Percentiles rank a stretch among this genome's conserved stretches.
phyloP scores from a whole-genome alignment of 2,329 filamentous ascomycete genomes.

The Xylaria sp. region DNA sequence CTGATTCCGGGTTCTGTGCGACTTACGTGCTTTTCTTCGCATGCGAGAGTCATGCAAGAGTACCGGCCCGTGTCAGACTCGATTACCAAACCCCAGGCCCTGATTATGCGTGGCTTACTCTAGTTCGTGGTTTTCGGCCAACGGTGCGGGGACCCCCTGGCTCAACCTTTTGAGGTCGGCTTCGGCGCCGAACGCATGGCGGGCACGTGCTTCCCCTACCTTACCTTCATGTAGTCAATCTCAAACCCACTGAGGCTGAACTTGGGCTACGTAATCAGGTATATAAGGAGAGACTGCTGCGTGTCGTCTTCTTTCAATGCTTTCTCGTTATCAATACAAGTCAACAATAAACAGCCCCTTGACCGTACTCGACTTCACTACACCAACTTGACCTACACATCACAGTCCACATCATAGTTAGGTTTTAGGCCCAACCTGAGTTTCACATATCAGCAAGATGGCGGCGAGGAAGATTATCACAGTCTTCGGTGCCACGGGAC shows the following conservation, averaged over 20 bases:
- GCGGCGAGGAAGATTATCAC: slow-evolving; percentile 48
- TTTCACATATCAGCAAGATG: slow-evolving; percentile 6
- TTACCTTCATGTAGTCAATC: too few species aligned
- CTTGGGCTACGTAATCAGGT: too few species aligned
- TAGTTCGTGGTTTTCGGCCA: neutral
- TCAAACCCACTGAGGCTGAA: too few species aligned
- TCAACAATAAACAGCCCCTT: neutral
- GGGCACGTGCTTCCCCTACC: too few species aligned
- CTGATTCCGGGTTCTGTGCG: too few species aligned
- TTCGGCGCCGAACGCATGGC: too few species aligned
- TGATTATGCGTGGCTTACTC: neutral
- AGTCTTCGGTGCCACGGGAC: slow-evolving; percentile 61
- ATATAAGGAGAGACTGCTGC: too few species aligned
- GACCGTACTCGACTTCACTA: neutral
- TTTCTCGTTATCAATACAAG: too few species aligned
- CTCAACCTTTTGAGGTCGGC: neutral
- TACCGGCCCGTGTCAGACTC: too few species aligned
- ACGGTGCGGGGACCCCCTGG: neutral
- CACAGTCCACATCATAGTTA: neutral
- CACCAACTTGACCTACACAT: neutral
- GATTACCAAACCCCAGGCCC: neutral
- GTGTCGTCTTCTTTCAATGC: too few species aligned
- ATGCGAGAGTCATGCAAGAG: too few species aligned
- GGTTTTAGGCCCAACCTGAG: neutral
- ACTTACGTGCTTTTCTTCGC: neutral